Conservation (phyloP, 176 grass and related monocot species). For the Eleusine coracana region DNA sequence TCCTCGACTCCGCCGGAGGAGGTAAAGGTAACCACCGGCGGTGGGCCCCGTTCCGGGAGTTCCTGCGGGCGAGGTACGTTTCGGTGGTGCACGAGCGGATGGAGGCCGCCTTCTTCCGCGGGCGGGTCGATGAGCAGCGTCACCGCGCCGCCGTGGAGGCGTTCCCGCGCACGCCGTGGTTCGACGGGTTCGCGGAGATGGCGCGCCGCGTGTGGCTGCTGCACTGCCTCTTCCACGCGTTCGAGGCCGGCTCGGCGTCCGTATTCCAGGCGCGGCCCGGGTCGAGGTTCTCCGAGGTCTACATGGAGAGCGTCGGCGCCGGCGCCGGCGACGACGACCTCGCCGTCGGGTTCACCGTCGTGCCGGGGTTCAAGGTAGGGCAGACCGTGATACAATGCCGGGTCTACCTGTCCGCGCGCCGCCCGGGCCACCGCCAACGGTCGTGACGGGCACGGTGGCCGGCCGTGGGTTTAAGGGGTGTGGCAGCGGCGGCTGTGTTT, state of each 20-base stretch:
- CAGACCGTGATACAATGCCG: conserved; percentile 74
- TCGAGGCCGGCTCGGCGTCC: conserved; percentile 40
- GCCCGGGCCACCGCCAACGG: not conserved
- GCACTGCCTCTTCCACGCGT: conserved; percentile 75
- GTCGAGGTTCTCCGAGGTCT: conserved; percentile 77
- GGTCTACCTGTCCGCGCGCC: conserved; percentile 54
- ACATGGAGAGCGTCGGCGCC: conserved; percentile 77
- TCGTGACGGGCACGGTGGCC: conserved; percentile 5
- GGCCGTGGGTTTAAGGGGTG: too few relatives aligned
- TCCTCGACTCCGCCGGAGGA: not conserved
- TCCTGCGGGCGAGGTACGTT: conserved; percentile 58
- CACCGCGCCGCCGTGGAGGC: conserved; percentile 31
- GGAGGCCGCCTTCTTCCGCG: conserved; percentile 60
- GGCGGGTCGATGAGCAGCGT: conserved; percentile 13
- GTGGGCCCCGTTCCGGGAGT: conserved; percentile 40
- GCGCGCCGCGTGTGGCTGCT: conserved; percentile 78
- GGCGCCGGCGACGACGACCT: not conserved
- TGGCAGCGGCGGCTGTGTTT: not conserved
- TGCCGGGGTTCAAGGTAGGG: conserved; percentile 80
- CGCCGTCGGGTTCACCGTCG: conserved; percentile 76
- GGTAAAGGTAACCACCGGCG: not conserved
- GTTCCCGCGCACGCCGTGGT: conserved; percentile 52
- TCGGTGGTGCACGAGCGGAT: conserved; percentile 68
- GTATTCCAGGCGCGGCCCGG: conserved; percentile 67
- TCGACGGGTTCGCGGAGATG: conserved; percentile 57